These are phyloP conservation scores for Globisporangium alternatum DNA, from an alignment of 352 stramenopile species.

Conservation along the genomic window DNA sequence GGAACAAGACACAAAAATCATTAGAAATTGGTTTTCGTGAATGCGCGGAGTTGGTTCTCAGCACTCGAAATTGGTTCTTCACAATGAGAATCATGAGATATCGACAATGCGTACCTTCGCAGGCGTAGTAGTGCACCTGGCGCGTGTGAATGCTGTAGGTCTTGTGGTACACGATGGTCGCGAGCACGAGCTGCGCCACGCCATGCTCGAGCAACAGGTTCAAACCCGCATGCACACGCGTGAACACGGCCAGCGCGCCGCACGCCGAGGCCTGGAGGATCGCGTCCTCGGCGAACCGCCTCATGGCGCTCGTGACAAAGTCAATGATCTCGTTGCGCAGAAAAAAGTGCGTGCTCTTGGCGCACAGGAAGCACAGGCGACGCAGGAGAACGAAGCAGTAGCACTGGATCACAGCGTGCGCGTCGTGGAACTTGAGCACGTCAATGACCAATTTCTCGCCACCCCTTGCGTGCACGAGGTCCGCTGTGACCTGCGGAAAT, in stretches of 20 bases:
- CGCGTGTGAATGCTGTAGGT: conserved; percentile 80
- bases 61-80: not conserved
- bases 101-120: conserved; percentile 41
- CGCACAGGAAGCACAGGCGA: conserved; percentile 68
- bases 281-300: conserved; percentile 65
- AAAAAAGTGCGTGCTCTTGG: conserved; percentile 57
- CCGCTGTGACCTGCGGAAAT: conserved; percentile 57
- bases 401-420: conserved; percentile 77
- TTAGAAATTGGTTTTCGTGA: not conserved
- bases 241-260: conserved; percentile 75
- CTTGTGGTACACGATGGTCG: conserved; percentile 75
- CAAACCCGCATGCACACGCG: conserved; percentile 45
- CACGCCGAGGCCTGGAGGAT: conserved; percentile 78
- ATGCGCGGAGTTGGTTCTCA: not conserved
- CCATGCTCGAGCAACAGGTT: conserved; percentile 48
- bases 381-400: conserved; percentile 76
- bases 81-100: too few relatives aligned
- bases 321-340: conserved; percentile 52
- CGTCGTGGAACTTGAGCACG: conserved; percentile 51
- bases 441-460: conserved; percentile 56
- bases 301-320: conserved; percentile 55
- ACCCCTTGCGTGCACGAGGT: conserved; percentile 43
- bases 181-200: conserved; percentile 58
- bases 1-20: not conserved
- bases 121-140: conserved; percentile 82